phyloP scores from a whole-genome alignment of 306 rosid species.

The Pachyrhizus erosus region DNA sequence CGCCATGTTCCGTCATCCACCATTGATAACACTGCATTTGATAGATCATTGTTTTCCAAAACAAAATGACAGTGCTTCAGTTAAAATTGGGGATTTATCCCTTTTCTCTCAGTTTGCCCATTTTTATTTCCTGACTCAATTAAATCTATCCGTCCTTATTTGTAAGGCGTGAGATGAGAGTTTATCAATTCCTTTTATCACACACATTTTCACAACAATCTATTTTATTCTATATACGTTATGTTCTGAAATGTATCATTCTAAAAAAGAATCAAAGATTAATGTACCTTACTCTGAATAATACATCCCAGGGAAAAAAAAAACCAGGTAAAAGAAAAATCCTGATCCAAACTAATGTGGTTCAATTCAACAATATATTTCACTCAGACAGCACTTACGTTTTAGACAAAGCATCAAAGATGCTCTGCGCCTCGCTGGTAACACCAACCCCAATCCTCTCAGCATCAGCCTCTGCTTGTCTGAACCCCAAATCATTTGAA shows the following conservation, averaged over 20 bases:
- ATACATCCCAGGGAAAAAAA: slow-evolving; percentile 3
- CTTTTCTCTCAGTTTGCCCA: not conserved
- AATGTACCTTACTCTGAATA: not conserved
- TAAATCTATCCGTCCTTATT: not conserved
- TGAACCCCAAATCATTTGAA: slow-evolving; percentile 26
- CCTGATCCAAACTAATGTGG: not conserved
- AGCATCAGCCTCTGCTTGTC: slow-evolving; percentile 87
- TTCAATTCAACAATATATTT: not conserved
- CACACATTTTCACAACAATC: not conserved
- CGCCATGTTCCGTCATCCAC: no score
- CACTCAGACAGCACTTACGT: slow-evolving; percentile 68
- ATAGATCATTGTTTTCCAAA: not conserved
- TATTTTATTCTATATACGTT: not conserved
- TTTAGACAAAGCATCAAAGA: slow-evolving; percentile 90
- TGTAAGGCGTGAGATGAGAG: not conserved
- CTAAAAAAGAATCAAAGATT: not conserved
- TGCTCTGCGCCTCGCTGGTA: slow-evolving; percentile 83
- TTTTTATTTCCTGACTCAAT: not conserved
- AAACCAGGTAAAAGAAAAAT: not conserved
- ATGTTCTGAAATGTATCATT: not conserved
- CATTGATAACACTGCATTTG: no score
- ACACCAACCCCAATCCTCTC: slow-evolving; percentile 98
- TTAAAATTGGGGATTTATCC: not conserved
- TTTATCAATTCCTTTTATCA: not conserved
- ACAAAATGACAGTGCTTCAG: not conserved